Conservation (phyloP, 495 filamentous ascomycete genomes). For the Penicillium chermesinum region DNA sequence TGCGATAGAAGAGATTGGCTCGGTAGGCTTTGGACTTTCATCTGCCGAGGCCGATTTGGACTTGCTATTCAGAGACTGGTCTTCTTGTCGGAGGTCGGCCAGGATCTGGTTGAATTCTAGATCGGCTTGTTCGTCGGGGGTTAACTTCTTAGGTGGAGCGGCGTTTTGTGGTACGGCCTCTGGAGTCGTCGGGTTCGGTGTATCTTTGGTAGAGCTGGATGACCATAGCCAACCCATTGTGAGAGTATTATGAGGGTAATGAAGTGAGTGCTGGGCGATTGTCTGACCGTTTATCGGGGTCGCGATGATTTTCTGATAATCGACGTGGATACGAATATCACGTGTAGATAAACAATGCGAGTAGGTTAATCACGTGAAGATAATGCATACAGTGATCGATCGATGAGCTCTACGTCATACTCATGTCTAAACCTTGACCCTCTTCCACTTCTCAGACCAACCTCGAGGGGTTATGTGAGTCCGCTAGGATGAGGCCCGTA, state of each 20-base stretch:
- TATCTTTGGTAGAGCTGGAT: conserved; percentile 28
- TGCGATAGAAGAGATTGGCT: conserved; percentile 38
- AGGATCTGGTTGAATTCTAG: conserved; percentile 58
- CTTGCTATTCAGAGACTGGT: conserved; percentile 18
- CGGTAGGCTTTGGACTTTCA: conserved; percentile 8
- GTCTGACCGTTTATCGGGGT: background rate
- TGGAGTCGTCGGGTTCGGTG: conserved; percentile 6
- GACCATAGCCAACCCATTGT: conserved; percentile 51
- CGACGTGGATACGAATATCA: background rate
- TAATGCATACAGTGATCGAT: background rate
- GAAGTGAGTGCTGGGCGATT: background rate
- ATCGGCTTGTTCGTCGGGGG: conserved; percentile 56
- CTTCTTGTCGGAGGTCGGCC: conserved; percentile 41
- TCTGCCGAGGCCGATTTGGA: conserved; percentile 7
- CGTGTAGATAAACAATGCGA: no score
- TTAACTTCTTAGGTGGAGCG: conserved; percentile 38
- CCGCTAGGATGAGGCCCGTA: conserved; percentile 11
- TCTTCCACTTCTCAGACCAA: background rate
- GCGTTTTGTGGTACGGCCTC: conserved; percentile 5
- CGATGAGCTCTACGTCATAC: background rate
- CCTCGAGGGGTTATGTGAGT: conserved; percentile 2
- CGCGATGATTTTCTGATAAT: background rate
- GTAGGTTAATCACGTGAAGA: conserved; percentile 5
- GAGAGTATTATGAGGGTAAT: background rate
- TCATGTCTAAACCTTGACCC: background rate